Conservation (phyloP, 495 filamentous ascomycete genomes). For the Elasticomyces elasticus region DNA sequence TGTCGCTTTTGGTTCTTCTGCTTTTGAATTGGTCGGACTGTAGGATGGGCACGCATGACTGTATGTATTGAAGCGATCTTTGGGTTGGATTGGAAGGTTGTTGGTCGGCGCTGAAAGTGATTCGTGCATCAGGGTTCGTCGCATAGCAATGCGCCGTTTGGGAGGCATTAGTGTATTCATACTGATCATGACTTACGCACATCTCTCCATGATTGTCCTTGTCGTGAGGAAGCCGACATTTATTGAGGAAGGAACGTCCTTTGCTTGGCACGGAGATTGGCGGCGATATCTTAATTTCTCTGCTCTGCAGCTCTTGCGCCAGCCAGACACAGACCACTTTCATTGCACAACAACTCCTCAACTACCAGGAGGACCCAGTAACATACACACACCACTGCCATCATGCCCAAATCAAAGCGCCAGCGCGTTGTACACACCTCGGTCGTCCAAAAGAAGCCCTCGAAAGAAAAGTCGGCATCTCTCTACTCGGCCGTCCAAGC, state of each 20-base stretch:
- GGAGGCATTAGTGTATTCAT: neutral
- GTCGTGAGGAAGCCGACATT: too few relatives aligned
- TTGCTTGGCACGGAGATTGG: too few relatives aligned
- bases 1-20: neutral
- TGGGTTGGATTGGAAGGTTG: neutral
- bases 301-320: too few relatives aligned
- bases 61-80: neutral
- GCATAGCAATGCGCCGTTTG: neutral
- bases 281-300: too few relatives aligned
- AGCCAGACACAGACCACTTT: too few relatives aligned
- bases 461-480: slow-evolving; percentile 76
- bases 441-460: slow-evolving; percentile 75
- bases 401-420: slow-evolving; percentile 95
- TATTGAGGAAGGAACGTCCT: too few relatives aligned
- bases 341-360: neutral
- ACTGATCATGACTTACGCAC: neutral
- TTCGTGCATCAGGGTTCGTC: neutral
- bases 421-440: slow-evolving; percentile 78
- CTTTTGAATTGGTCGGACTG: neutral
- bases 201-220: neutral
- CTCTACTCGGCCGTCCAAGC: slow-evolving; percentile 83
- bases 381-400: slow-evolving; percentile 30
- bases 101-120: neutral
- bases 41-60: too few relatives aligned
- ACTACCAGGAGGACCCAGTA: neutral